These are phyloP conservation scores for Moesziomyces antarcticus DNA, from an alignment of 1,284 basidiomycete genomes.

Conservation along the genomic window DNA sequence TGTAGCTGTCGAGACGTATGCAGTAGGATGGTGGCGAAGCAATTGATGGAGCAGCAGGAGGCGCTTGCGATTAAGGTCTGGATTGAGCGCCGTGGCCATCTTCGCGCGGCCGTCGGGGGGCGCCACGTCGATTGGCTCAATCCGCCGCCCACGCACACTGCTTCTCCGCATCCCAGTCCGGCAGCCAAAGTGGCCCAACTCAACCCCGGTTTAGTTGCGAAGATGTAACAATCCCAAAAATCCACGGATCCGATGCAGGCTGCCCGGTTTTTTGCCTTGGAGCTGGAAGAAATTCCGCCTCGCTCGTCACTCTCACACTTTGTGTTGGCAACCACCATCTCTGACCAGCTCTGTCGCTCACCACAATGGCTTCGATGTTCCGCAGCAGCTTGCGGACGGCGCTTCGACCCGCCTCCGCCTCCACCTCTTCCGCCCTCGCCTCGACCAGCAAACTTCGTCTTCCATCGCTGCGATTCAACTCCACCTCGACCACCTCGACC, in stretches of 20 bases:
- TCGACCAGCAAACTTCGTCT: slow-evolving; percentile 23
- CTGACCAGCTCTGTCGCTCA: not conserved
- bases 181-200: not conserved
- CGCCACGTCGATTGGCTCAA: not conserved
- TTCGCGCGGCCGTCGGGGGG: not conserved
- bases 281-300: too few species aligned
- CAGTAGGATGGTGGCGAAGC: not conserved
- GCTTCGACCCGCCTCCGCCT: slow-evolving; percentile 3
- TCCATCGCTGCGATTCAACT: slow-evolving; percentile 11
- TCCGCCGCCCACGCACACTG: not conserved
- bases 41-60: not conserved
- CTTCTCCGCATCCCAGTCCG: not conserved
- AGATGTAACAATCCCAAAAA: too few species aligned
- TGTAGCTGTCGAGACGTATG: not conserved
- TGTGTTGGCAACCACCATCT: not conserved
- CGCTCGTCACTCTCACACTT: not conserved
- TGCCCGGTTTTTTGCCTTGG: too few species aligned
- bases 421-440: slow-evolving; percentile 7
- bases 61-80: not conserved
- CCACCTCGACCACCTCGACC: slow-evolving; percentile 12
- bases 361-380: slow-evolving; percentile 19
- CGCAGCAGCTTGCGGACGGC: slow-evolving; percentile 13
- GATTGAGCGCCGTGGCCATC: not conserved
- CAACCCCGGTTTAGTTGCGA: not conserved
- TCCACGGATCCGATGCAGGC: too few species aligned